These are phyloP conservation scores for Clarireedia paspali DNA, from an alignment of 2,329 filamentous ascomycete genomes.

Conservation along the genomic window DNA sequence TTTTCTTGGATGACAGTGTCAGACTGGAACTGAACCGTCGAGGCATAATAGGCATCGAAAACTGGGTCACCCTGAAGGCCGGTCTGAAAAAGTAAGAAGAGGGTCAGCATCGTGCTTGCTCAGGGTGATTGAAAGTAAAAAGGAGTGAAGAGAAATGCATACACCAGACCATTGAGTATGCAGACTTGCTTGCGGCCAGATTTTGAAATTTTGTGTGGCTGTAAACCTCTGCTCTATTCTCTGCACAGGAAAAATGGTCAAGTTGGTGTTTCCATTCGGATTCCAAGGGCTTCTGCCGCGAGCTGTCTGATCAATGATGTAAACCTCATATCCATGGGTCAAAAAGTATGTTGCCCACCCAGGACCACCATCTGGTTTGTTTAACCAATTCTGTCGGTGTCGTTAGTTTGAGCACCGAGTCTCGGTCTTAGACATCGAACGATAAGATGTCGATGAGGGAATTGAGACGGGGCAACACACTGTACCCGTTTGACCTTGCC, in stretches of 20 bases:
- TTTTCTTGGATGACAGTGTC: conserved; percentile 31
- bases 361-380: conserved; percentile 38
- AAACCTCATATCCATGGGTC: conserved; percentile 37
- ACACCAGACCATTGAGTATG: conserved; percentile 35
- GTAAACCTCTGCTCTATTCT: conserved; percentile 25
- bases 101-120: background rate
- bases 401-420: background rate
- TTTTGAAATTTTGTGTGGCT: conserved; percentile 14
- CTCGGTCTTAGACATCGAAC: background rate
- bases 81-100: conserved; percentile 5
- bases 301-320: conserved; percentile 30
- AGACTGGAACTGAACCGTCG: conserved; percentile 32
- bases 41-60: conserved; percentile 31
- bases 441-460: background rate
- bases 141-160: background rate
- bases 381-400: conserved; percentile 34
- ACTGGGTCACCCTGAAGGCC: conserved; percentile 19
- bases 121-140: background rate
- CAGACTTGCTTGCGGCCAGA: conserved; percentile 30
- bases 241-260: conserved; percentile 14
- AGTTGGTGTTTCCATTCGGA: conserved; percentile 12
- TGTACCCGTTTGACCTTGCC: conserved; percentile 21
- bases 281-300: conserved; percentile 8
- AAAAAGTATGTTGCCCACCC: conserved; percentile 43
- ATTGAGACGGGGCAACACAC: conserved; percentile 12